Evolutionary conservation across 192 early-diverging fungal genomes (phyloP), one percentile per base, ranked within the genome.

Genomic region (Coemansia sp.): DNA sequence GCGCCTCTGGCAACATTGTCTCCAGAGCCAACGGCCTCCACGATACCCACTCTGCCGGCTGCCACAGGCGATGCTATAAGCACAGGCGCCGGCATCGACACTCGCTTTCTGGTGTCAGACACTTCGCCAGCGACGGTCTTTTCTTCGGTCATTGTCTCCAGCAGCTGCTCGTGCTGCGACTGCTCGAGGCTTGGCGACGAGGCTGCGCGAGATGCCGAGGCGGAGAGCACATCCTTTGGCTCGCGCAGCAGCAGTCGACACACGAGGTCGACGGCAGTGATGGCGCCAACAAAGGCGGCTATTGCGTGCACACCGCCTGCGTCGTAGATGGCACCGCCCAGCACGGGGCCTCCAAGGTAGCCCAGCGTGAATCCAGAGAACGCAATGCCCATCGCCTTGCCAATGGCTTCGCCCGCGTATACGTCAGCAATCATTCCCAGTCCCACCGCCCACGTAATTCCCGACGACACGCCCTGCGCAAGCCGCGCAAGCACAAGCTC

Each of bases 381-480:
- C 0, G 88, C 87, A 15, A 87, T 84, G 13, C 90, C 90, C 90
- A 93, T 92, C 12, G 88, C 89, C n/a, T 85, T 70, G 19, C 90
- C 90, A 9, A 90, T 70, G 37, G 81, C 85, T n/a, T 85, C 76
- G 23, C 86, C 85, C 5, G 83, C 76, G 47, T 88, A 93, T 0
- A 89, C 86, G 65, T 93, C 90, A 19, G 90, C 89, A 15, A 93
- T 70, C 88, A 91, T 87, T 18, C 86, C 89, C 32, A 92, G 76
- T 5, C 87, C 87, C 53, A 91, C 85, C 5, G 91, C 86, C 90
- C 91, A 92, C 21, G 87, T 87, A 19, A 89, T 88, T 42, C 90
- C 92, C 45, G 89, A 90, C 6, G 92, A 83, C 23, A 89, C 71
- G 61, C 92, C 92, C 65, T 92, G 91, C 3, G 86, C 86, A 23